phyloP scores from a whole-genome alignment of 1,284 basidiomycete genomes.

The Porodaedalea pini region DNA sequence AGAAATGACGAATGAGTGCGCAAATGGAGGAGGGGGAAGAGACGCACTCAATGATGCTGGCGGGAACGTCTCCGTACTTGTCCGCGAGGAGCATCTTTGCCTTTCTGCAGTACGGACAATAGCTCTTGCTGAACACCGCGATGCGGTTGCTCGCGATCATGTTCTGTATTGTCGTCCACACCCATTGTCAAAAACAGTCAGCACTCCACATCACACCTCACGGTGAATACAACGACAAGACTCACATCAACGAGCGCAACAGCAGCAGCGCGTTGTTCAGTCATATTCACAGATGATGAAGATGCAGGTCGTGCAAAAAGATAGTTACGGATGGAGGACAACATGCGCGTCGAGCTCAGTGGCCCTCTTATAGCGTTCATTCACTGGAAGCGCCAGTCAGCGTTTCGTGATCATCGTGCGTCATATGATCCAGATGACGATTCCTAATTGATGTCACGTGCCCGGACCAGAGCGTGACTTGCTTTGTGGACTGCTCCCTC shows the following conservation, averaged over 20 bases:
- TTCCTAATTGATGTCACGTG: background rate
- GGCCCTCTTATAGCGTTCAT: slow-evolving; percentile 10
- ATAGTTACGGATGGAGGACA: slow-evolving; percentile 1
- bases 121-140: slow-evolving; percentile 32
- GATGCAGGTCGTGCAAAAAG: slow-evolving; percentile 13
- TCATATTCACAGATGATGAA: slow-evolving; percentile 12
- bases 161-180: slow-evolving; percentile 14
- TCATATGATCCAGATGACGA: background rate
- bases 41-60: slow-evolving; percentile 28
- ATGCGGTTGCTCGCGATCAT: slow-evolving; percentile 28
- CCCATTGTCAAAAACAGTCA: background rate
- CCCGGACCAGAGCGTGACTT: too few relatives aligned
- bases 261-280: background rate
- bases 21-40: background rate
- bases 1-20: background rate
- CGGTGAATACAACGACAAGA: background rate
- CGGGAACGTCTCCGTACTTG: slow-evolving; percentile 19
- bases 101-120: slow-evolving; percentile 30
- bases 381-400: slow-evolving; percentile 6
- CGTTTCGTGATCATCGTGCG: slow-evolving; percentile 1
- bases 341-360: slow-evolving; percentile 4
- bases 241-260: background rate
- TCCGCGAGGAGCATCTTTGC: slow-evolving; percentile 25
- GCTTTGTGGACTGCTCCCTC: too few relatives aligned
- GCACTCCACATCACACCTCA: background rate